phyloP scores from a whole-genome alignment of 129 eudicot genomes.

The Pulicaria dysenterica region DNA sequence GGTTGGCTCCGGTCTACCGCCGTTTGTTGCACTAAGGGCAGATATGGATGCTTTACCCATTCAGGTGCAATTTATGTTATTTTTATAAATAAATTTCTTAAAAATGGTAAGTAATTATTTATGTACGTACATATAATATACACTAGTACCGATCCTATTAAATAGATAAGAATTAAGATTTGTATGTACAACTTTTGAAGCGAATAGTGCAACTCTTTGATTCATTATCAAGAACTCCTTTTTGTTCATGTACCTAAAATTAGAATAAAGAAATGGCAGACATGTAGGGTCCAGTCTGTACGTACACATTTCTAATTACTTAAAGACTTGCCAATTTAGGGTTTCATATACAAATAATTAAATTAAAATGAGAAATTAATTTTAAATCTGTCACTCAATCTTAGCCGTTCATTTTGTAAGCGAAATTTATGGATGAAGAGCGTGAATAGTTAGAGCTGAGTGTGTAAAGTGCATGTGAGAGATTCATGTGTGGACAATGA shows the following conservation, averaged over 20 bases:
- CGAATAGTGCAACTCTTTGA: conserved; percentile 9
- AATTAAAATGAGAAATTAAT: too few species aligned
- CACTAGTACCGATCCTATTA: not conserved
- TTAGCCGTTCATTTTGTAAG: too few species aligned
- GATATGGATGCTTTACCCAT: conserved; percentile 91
- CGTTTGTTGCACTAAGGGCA: conserved; percentile 75
- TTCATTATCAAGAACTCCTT: not conserved
- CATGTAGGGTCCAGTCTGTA: conserved; percentile 2
- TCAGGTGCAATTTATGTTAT: conserved; percentile 36
- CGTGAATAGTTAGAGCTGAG: too few species aligned
- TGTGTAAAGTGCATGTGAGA: too few species aligned
- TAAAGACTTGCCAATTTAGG: not conserved
- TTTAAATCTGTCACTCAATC: too few species aligned
- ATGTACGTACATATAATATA: not conserved
- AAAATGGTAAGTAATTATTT: not conserved
- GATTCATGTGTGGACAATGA: too few species aligned
- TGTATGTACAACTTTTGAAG: not conserved
- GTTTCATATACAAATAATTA: too few species aligned
- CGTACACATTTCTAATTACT: not conserved
- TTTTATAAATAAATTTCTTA: not conserved
- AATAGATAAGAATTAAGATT: not conserved
- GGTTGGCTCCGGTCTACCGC: conserved; percentile 61
- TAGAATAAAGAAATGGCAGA: conserved; percentile 7
- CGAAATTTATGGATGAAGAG: too few species aligned
- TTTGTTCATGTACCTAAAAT: not conserved